A percentile compares a stretch with the other conserved stretches of the same genome.
Evolutionary conservation across 1,284 basidiomycete species (phyloP).

Genomic region (Heterobasidion parviporum): DNA sequence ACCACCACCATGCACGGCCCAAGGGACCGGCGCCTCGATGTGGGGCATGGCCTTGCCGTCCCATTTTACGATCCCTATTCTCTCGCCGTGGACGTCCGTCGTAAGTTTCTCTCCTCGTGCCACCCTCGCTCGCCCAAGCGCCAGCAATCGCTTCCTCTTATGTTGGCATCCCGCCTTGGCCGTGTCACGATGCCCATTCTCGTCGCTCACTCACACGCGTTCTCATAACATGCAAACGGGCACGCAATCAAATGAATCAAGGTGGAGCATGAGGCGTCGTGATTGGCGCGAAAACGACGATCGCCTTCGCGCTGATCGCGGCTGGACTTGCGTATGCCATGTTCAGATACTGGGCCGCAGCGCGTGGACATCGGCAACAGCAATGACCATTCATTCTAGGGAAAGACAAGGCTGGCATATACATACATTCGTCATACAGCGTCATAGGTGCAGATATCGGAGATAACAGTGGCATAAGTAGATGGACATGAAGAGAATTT

Average conservation of each 20-base stretch:
- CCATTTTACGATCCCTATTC: conserved; percentile 61
- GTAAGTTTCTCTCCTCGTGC: conserved; percentile 25
- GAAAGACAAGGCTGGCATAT: too few species aligned
- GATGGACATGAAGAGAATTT: too few species aligned
- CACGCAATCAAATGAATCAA: conserved; percentile 14
- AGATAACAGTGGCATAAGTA: too few species aligned
- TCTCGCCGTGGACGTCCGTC: conserved; percentile 63
- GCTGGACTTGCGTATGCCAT: conserved; percentile 29
- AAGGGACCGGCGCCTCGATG: conserved; percentile 16
- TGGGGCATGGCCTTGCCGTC: conserved; percentile 24
- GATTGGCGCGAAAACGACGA: conserved; percentile 35
- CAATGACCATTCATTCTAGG: not conserved
- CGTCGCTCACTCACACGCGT: not conserved
- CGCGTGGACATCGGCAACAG: not conserved
- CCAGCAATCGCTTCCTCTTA: too few species aligned
- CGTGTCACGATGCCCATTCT: too few species aligned
- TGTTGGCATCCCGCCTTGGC: too few species aligned
- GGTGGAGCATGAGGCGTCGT: conserved; percentile 60
- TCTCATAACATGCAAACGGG: too few species aligned
- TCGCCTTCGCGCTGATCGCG: conserved; percentile 26
- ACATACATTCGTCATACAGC: too few species aligned
- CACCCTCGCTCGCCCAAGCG: too few species aligned
- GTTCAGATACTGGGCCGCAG: conserved; percentile 25
- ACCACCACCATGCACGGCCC: conserved; percentile 9
- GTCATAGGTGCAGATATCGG: too few species aligned